Evolutionary conservation across 805 yeast genomes (phyloP), one percentile per base, ranked within the genome.

Genomic region (Metahyphopichia silvanorum): DNA sequence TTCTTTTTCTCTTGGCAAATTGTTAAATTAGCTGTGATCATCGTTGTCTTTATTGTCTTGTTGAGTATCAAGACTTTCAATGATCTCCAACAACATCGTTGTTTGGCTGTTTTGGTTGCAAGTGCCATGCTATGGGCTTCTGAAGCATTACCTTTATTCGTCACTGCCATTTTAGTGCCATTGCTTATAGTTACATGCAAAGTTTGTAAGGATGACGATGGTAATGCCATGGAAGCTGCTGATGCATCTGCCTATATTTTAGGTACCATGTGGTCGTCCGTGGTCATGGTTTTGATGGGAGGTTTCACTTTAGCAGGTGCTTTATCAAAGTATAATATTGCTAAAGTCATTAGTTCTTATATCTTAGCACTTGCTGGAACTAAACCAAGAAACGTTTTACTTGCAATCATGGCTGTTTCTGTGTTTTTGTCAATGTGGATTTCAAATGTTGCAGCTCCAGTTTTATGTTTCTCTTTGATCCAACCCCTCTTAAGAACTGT

Each of bases 31-130:
- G 53, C 59, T 2, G 42, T 76, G 18, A 74, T 76, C 28, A 63
- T 75, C 27, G 49, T 69, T 8, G 65, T 71, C n/a, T 79, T 82
- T 13, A 71, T 72, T 22, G 45, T 79, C 9, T 57, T 81, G 21
- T 51, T 80, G 32, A 41, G 66, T 5, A 65, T 72, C 22, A 73
- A 81, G 6, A 82, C 87, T 1, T 78, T 83, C 40, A 72, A 78
- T 39, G 77, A 76, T 43, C 66, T 60, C 5, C 85, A 82, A 44
- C 84, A 82, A 50, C 74, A 71, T 39, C 78, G 87, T 49, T 87
- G 83, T 55, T 70, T 81, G 68, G 85, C 86, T 5, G 63, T 80
- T 16, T 73, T 80, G 26, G 82, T 71, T 8, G 75, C 82, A 41
- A 53, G 66, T 29, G 74, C 76, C 6, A 56, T 72, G 39, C 48